Evolutionary conservation across 495 filamentous ascomycete genomes (phyloP), one percentile per base, ranked within the genome.

Genomic region (Tuber indicum): DNA sequence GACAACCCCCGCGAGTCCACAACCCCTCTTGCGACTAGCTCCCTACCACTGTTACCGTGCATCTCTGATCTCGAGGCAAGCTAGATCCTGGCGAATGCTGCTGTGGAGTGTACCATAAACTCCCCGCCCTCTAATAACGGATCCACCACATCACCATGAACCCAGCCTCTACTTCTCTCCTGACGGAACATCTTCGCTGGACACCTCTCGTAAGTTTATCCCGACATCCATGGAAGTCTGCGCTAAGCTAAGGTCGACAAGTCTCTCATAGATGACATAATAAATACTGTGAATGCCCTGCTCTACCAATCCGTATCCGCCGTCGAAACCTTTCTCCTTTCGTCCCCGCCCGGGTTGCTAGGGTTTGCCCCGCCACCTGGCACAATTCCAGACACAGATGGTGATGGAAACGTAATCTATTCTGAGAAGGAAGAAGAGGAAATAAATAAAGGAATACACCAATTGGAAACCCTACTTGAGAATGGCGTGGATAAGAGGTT

Each of bases 111-210:
- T 36, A 3, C 73, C 44, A 36, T 36, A 32, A n/a, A 44, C 5
- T 6, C 19, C 52, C 12, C 26, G 21, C 2, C 58, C 0, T n/a
- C 23, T 52, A 6, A 36, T 36, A 66, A 17, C 26, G 26, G 14
- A 36, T 66, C 26, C 58, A 66, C 58, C 12, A 26, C 6, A 36
- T 7, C 69, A 41, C 75, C 52, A 78, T 76, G 75, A 80, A 74
- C 49, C 10, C 81, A 14, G 74, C 78, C 52, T 83, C 82, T 32
- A 92, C 88, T 43, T 91, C 93, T 75, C 88, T 99, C 79, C 89
- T 99, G 80, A 97, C 96, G 12, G 96, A 99, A 88, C 96, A 98
- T 83, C 91, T 99, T 81, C 92, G 92, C 78, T 97, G 97, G 82
- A 95, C 96, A 3, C 96, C 96, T 42, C 87, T 97, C 77, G 95